Percentiles rank a stretch among this genome's conserved stretches.
phyloP scores from a whole-genome alignment of 768 basidiomycete genomes.

The Lyophyllum semitale region DNA sequence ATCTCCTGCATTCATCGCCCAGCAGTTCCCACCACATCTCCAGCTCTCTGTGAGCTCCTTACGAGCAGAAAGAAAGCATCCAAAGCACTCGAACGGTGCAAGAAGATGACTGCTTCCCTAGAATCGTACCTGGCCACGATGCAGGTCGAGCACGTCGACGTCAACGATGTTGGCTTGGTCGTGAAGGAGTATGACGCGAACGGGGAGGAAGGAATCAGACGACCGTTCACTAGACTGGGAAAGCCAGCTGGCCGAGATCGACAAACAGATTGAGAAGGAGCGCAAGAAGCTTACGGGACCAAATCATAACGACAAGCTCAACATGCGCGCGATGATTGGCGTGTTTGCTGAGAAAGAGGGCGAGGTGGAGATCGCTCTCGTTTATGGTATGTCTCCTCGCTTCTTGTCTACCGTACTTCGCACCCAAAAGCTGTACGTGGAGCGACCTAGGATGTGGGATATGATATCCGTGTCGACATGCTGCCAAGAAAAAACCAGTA shows the following conservation, averaged over 20 bases:
- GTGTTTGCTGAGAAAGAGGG: constrained; percentile 25
- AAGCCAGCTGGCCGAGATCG: constrained; percentile 14
- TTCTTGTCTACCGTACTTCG: background rate
- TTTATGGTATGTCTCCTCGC: constrained; percentile 24
- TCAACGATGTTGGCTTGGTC: constrained; percentile 12
- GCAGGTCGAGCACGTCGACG: constrained; percentile 20
- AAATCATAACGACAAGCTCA: constrained; percentile 1
- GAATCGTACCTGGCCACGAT: constrained; percentile 27
- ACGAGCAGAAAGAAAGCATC: background rate
- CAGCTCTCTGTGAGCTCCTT: background rate
- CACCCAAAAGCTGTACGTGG: constrained; percentile 29
- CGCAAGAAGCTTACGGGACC: background rate
- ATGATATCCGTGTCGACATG: constrained; percentile 43
- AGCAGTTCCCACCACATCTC: background rate
- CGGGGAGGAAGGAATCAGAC: constrained; percentile 23
- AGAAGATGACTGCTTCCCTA: constrained; percentile 21
- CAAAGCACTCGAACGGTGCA: constrained; percentile 20
- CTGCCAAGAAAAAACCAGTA: background rate
- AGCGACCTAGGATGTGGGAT: constrained; percentile 37
- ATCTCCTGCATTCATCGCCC: background rate
- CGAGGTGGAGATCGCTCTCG: constrained; percentile 28
- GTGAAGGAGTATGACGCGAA: constrained; percentile 17
- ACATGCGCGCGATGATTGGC: constrained; percentile 20
- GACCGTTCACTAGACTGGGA: constrained; percentile 19
- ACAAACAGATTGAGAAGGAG: constrained; percentile 22